phyloP scores from a whole-genome alignment of 2,329 filamentous ascomycete species.

The Verticillium klebahnii region DNA sequence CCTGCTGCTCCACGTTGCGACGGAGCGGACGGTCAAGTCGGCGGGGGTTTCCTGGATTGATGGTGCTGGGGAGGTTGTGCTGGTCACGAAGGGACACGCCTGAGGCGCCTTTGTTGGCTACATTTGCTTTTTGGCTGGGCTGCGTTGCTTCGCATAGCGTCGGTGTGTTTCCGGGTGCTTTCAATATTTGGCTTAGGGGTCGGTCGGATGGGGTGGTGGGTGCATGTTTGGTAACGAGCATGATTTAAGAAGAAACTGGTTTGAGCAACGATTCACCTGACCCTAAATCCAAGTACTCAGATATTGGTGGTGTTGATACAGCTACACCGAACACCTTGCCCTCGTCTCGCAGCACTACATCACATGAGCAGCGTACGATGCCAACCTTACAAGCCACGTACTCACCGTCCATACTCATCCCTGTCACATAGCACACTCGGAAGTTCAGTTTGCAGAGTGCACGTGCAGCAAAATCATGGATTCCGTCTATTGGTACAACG shows the following conservation, averaged over 20 bases:
- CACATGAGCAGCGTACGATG: too few species aligned
- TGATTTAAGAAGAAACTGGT: not conserved
- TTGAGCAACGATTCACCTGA: not conserved
- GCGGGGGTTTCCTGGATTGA: conserved; percentile 64
- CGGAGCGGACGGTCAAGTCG: conserved; percentile 54
- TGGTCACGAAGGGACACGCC: conserved; percentile 22
- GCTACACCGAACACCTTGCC: not conserved
- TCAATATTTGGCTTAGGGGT: not conserved
- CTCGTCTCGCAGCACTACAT: not conserved
- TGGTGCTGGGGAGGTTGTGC: conserved; percentile 49
- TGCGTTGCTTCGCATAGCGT: not conserved
- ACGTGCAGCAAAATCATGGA: not conserved
- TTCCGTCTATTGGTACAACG: conserved; percentile 4
- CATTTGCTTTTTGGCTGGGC: not conserved
- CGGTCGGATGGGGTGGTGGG: not conserved
- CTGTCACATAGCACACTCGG: too few species aligned
- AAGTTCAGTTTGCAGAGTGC: too few species aligned
- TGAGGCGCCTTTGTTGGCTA: not conserved
- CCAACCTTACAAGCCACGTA: too few species aligned
- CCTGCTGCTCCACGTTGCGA: conserved; percentile 69
- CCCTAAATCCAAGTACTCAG: not conserved
- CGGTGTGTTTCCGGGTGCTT: not conserved
- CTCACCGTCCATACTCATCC: too few species aligned
- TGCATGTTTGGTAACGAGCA: not conserved
- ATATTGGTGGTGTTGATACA: not conserved